Base-by-base conservation (phyloP, 2,329 filamentous ascomycete species). In the Trichoderma koningiopsis region DNA sequence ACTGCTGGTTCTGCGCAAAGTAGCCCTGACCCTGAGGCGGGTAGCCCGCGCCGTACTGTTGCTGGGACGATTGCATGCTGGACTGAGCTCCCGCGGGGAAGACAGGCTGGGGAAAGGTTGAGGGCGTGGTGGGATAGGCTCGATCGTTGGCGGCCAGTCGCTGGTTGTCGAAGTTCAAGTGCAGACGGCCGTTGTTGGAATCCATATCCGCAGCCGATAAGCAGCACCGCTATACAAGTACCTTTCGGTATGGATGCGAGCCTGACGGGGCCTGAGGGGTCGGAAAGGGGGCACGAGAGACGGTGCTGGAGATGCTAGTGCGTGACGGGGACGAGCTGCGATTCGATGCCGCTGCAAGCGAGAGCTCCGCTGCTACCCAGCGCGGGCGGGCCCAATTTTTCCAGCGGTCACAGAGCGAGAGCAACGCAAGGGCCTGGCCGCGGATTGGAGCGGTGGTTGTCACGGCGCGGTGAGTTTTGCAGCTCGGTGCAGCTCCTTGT, bases 71-170 rank as follows among this genome's bases (percentile, higher is more conserved):
- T 19, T 67, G 64, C 64, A 67, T 67, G 16, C 53, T 67, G 33
- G 55, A 59, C 75, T 90, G 81, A 35, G 69, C 70, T 55, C 65
- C 70, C 40, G 68, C 43, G 31, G 84, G 83, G 73, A 87, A 88
- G 79, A 97, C 92, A 71, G 94, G 94, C 82, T 98, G 95, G 14
- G 95, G 95, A 78, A 98, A 98, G 70, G 94, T 97, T 73, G 95
- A 97, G 64, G 95, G 95, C 11, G 95, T 97, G 65, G 95, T 94
- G 74, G 91, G 92, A 85, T 92, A 94, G 73, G 89, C 85, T 78
- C 91, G 86, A 79, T 91, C 91, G 79, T 85, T 86, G 76, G 80
- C 76, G 68, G 87, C 81, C 71, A 89, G 86, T 76, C 89, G 88
- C 75, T 90, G 87, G 80, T 88, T 89, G 80, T 87, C 90, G 74